Conservation (phyloP, 306 rosid species). For the Sesbania bispinosa region DNA sequence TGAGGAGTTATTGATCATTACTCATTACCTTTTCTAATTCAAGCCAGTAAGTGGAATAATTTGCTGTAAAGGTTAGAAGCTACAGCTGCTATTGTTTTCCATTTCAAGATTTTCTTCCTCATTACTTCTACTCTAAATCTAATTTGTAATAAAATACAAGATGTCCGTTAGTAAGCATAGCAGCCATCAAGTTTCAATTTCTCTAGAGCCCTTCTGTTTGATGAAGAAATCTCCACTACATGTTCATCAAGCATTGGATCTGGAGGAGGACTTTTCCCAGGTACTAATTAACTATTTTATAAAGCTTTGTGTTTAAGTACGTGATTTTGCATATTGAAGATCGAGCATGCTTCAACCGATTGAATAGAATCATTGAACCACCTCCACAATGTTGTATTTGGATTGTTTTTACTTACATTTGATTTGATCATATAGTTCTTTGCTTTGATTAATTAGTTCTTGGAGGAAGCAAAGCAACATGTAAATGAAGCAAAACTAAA, state of each 20-base stretch:
- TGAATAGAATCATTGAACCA: too few relatives aligned
- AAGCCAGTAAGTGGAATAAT: background rate
- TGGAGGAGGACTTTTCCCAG: constrained; percentile 44
- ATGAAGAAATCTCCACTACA: constrained; percentile 50
- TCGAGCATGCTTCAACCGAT: background rate
- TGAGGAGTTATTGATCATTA: constrained; percentile 29
- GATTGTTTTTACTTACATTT: background rate
- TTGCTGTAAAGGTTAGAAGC: constrained; percentile 17
- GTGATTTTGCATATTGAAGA: background rate
- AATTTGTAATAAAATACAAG: background rate
- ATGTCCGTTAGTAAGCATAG: background rate
- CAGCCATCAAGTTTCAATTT: background rate
- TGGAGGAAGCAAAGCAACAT: constrained; percentile 72
- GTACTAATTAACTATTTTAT: constrained; percentile 3
- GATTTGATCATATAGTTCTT: background rate
- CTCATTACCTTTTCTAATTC: constrained; percentile 18
- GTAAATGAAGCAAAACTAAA: constrained; percentile 38
- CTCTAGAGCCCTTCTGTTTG: background rate
- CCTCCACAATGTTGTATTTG: background rate
- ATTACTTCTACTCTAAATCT: too few relatives aligned
- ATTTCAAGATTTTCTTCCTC: background rate
- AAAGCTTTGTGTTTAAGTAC: too few relatives aligned
- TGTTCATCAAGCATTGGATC: constrained; percentile 36
- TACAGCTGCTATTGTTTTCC: background rate
- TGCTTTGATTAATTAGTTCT: constrained; percentile 46